Conservation (phyloP, 2,329 filamentous ascomycete species). For the Mycocentrospora acerina region DNA sequence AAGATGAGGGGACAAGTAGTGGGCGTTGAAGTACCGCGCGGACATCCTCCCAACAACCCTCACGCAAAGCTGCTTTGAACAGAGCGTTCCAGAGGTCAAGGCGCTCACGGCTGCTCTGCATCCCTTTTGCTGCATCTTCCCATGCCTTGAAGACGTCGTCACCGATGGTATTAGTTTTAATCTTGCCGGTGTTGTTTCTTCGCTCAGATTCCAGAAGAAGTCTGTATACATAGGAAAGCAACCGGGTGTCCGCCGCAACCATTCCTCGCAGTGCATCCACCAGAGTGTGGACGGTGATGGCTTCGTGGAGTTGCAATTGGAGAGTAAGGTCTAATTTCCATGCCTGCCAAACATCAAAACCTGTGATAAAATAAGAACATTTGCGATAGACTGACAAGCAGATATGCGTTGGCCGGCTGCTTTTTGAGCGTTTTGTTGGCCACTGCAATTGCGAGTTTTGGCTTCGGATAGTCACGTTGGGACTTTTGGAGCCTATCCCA, state of each 20-base stretch:
- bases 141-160: constrained; percentile 25
- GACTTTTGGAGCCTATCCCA: constrained; percentile 38
- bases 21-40: constrained; percentile 25
- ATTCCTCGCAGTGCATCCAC: constrained; percentile 20
- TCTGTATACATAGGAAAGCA: constrained; percentile 34
- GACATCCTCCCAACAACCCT: constrained; percentile 39
- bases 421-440: constrained; percentile 40
- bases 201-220: constrained; percentile 21
- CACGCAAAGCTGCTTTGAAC: constrained; percentile 28
- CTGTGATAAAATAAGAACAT: constrained; percentile 2
- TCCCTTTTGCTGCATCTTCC: constrained; percentile 30
- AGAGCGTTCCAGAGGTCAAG: constrained; percentile 30
- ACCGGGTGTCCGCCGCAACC: constrained; percentile 23
- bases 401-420: constrained; percentile 38
- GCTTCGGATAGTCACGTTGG: constrained; percentile 34
- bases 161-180: constrained; percentile 18
- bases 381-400: constrained; percentile 20
- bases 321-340: constrained; percentile 35
- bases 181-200: constrained; percentile 2
- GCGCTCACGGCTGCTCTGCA: constrained; percentile 22
- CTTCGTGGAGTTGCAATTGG: constrained; percentile 13
- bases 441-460: constrained; percentile 37
- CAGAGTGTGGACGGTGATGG: constrained; percentile 13
- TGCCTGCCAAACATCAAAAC: constrained; percentile 17
- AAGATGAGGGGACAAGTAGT: background rate